A percentile compares a stretch with the other conserved stretches of the same genome.
Conservation (phyloP, 2,329 filamentous ascomycete genomes). For the Cercospora sojina region DNA sequence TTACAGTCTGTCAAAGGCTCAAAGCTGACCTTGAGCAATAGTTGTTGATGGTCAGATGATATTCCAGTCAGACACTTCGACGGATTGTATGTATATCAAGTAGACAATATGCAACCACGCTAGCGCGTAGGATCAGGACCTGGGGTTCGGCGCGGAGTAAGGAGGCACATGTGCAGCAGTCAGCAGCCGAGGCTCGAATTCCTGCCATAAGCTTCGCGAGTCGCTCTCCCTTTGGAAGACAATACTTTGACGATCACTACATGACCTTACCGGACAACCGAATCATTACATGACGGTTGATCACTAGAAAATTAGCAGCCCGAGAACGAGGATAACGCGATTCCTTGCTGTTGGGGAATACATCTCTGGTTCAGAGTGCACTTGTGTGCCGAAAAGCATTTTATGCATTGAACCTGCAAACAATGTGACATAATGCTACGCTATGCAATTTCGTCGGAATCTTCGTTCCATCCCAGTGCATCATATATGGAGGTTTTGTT, state of each 20-base stretch:
- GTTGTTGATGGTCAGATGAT: background rate
- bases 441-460: conserved; percentile 38
- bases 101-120: background rate
- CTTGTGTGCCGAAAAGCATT: background rate
- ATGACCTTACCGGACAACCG: background rate
- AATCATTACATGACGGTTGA: background rate
- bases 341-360: background rate
- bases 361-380: background rate
- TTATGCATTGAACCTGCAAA: background rate
- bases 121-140: background rate
- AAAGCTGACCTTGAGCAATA: background rate
- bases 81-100: background rate
- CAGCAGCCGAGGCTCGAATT: conserved; percentile 4
- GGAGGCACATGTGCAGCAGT: background rate
- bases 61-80: background rate
- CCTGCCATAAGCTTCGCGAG: background rate
- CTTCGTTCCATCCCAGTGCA: conserved; percentile 49
- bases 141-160: background rate
- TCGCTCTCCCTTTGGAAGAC: background rate
- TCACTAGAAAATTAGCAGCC: background rate
- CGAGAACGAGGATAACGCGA: background rate
- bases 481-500: conserved; percentile 39
- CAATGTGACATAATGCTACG: conserved; percentile 5
- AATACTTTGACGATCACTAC: background rate
- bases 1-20: background rate